phyloP scores from a whole-genome alignment of 2,329 filamentous ascomycete species.

The Diaporthe sp. region DNA sequence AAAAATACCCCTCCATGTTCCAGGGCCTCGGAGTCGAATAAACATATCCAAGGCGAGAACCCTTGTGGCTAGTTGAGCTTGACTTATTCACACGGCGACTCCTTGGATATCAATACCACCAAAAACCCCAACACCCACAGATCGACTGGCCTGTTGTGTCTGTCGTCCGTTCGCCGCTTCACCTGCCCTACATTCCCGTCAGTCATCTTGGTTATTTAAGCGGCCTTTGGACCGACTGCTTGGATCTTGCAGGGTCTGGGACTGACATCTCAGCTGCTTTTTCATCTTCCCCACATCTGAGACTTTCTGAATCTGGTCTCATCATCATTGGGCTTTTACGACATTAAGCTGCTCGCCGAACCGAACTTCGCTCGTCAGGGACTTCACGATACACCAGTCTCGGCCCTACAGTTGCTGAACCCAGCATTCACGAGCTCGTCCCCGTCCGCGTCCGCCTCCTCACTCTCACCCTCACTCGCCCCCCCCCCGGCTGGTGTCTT shows the following conservation, averaged over 20 bases:
- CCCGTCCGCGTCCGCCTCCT: neutral
- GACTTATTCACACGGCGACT: neutral
- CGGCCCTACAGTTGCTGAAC: neutral
- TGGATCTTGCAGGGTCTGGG: neutral
- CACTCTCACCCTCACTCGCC: neutral
- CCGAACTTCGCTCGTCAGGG: neutral
- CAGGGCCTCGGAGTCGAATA: slow-evolving; percentile 4
- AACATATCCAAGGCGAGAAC: slow-evolving; percentile 2
- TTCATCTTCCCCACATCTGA: neutral
- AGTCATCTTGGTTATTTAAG: neutral
- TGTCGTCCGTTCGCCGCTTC: neutral
- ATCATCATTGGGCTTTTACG: neutral
- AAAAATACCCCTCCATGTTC: slow-evolving; percentile 31
- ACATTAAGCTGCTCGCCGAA: neutral
- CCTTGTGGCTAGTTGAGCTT: neutral
- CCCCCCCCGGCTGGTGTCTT: slow-evolving; percentile 9
- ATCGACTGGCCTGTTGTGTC: neutral
- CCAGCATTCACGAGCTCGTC: too few species aligned
- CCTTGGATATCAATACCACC: neutral
- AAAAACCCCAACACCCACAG: neutral
- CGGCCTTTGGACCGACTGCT: neutral
- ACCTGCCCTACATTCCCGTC: neutral
- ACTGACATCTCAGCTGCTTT: slow-evolving; percentile 16
- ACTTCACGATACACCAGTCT: slow-evolving; percentile 13
- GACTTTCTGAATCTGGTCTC: slow-evolving; percentile 5